These are phyloP conservation scores for Malassezia vespertilionis DNA, from an alignment of 1,284 basidiomycete genomes.

Conservation along the genomic window DNA sequence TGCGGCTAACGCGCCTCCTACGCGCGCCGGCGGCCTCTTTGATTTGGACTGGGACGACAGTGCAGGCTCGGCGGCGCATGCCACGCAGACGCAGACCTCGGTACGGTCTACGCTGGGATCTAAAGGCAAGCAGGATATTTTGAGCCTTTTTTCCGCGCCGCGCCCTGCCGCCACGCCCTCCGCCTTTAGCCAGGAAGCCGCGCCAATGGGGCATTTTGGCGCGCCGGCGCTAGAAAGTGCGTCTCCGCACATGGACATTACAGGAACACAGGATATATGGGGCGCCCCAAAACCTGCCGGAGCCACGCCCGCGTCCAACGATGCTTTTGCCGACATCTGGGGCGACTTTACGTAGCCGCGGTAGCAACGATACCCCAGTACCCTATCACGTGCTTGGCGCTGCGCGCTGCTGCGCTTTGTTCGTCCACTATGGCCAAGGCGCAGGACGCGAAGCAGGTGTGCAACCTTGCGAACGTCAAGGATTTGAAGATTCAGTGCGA, in stretches of 20 bases:
- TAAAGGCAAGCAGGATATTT: conserved; percentile 63
- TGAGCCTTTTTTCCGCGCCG: conserved; percentile 58
- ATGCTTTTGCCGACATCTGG: conserved; percentile 46
- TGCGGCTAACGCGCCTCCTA: conserved; percentile 36
- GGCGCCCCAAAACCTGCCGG: conserved; percentile 9
- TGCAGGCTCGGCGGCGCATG: neutral
- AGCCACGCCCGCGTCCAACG: conserved; percentile 15
- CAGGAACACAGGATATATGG: conserved; percentile 37
- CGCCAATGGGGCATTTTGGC: conserved; percentile 12
- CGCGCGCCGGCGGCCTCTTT: conserved; percentile 60
- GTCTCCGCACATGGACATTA: conserved; percentile 20
- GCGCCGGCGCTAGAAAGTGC: neutral
- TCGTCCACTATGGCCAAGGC: neutral
- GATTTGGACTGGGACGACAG: conserved; percentile 63
- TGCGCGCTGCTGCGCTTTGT: no score
- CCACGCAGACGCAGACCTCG: neutral
- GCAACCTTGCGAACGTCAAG: conserved; percentile 7
- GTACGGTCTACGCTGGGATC: no score
- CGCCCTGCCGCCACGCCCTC: conserved; percentile 3
- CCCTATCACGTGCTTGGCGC: conserved; percentile 2
- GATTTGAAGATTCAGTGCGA: conserved; percentile 14
- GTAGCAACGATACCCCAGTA: conserved; percentile 1
- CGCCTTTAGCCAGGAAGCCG: no score
- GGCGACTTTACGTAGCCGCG: conserved; percentile 38
- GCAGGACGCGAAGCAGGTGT: neutral